Percentiles rank a stretch among this genome's conserved stretches.
These are phyloP conservation scores for Xylaria cubensis DNA, from an alignment of 495 filamentous ascomycete species.

Conservation along the genomic window DNA sequence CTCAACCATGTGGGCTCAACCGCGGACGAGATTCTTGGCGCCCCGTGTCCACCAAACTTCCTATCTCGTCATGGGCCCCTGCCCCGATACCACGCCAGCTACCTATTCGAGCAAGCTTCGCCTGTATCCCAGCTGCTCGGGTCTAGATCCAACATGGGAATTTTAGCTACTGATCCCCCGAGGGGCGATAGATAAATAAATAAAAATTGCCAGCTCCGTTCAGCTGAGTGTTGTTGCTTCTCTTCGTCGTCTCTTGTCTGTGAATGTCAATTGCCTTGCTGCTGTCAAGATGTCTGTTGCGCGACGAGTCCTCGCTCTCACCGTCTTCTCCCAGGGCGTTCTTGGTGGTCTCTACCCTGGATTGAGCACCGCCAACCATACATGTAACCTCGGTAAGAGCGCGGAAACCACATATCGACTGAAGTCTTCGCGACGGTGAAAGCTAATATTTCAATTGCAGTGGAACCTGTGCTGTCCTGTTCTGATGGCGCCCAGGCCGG, in stretches of 20 bases:
- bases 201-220: neutral
- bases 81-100: slow-evolving; percentile 13
- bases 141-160: slow-evolving; percentile 20
- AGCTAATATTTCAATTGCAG: slow-evolving; percentile 32
- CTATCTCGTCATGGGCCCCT: slow-evolving; percentile 16
- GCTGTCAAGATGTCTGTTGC: slow-evolving; percentile 24
- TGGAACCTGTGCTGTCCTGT: slow-evolving; percentile 52
- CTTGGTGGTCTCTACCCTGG: slow-evolving; percentile 35
- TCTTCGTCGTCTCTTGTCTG: neutral
- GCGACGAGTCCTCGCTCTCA: slow-evolving; percentile 24
- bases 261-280: slow-evolving; percentile 5
- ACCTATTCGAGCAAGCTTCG: slow-evolving; percentile 23
- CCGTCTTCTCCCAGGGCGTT: slow-evolving; percentile 21
- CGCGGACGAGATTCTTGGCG: neutral
- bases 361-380: slow-evolving; percentile 51
- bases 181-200: slow-evolving; percentile 11
- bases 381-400: slow-evolving; percentile 44
- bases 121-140: slow-evolving; percentile 19
- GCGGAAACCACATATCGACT: neutral
- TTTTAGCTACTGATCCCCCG: neutral
- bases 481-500: slow-evolving; percentile 46
- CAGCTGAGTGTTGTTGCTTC: neutral
- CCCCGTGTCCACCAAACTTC: slow-evolving; percentile 10
- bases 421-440: neutral
- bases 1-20: slow-evolving; percentile 22